Evolutionary conservation across 1,139 yeast genomes (phyloP).

Genomic region (Diutina rugosa): DNA sequence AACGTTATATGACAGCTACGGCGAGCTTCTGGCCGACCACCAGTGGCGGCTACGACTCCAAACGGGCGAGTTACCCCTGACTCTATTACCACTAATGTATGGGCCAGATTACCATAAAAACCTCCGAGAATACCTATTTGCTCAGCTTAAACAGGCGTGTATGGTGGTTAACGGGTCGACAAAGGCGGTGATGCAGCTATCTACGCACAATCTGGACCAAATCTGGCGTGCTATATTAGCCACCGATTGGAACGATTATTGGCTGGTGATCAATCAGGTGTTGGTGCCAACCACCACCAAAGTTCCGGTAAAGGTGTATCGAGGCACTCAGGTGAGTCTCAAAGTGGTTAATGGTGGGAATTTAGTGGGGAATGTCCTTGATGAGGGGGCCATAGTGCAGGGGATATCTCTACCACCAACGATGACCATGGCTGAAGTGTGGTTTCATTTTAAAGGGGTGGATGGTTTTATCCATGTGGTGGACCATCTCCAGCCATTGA

Average conservation of each 20-base stretch:
- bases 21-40: not conserved
- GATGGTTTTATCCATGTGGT: not conserved
- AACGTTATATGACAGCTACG: not conserved
- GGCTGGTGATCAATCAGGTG: not conserved
- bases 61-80: not conserved
- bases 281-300: not conserved
- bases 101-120: not conserved
- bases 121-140: not conserved
- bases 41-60: not conserved
- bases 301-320: not conserved
- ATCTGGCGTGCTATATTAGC: not conserved
- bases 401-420: not conserved
- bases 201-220: not conserved
- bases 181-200: not conserved
- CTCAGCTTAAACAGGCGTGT: not conserved
- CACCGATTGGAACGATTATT: not conserved
- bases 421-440: not conserved
- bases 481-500: not conserved
- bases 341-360: not conserved
- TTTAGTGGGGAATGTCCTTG: not conserved
- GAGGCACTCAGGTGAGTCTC: not conserved
- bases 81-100: not conserved
- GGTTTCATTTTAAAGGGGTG: not conserved
- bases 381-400: not conserved
- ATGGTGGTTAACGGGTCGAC: not conserved